Evolutionary conservation across 2,329 filamentous ascomycete species (phyloP), one percentile per base, ranked within the genome.

Genomic region (Fusarium gaditjirri): DNA sequence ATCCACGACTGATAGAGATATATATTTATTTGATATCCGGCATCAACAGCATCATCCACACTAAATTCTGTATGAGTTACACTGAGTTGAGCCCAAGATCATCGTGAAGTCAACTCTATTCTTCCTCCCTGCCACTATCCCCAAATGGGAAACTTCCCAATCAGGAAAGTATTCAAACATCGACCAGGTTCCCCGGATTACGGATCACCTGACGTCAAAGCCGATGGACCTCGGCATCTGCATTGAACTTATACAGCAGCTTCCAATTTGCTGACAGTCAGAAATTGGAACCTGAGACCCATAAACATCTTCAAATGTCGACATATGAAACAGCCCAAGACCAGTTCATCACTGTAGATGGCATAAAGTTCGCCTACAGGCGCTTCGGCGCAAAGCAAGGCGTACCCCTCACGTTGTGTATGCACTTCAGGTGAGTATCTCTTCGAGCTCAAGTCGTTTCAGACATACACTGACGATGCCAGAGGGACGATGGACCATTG

Each of bases 401-500:
- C 57, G 67, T 79, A 23, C 80, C 80, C 47, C 78, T 81, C 60
- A 74, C 79, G 8, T 38, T 81, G 14, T 62, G 80, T 44, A 78
- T 78, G 68, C 74, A 77, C 52, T 81, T 80, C 49, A 75, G 80
- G 80, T 81, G 39, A 55, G 73, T 59, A 19, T 38, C n/a, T n/a
- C 44, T n/a, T 21, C 47, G 21, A 27, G n/a, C 2, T 12, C 3
- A 23, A 43, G 41, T n/a, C n/a, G n/a, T 10, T 25, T 17, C 17
- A 16, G 41, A 6, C 10, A 43, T 17, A 14, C 12, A 36, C 63
- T 74, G 11, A 71, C 25, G 7, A 2, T 7, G 13, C 1, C 33
- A 82, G 81, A 58, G 79, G 80, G 25, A 82, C 80, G 12, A 81
- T 82, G 79, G 81, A 83, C 38, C 77, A 81, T 13, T 82, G 81